phyloP scores from a whole-genome alignment of 805 yeast genomes.

The Komagataella kurtzmanii region DNA sequence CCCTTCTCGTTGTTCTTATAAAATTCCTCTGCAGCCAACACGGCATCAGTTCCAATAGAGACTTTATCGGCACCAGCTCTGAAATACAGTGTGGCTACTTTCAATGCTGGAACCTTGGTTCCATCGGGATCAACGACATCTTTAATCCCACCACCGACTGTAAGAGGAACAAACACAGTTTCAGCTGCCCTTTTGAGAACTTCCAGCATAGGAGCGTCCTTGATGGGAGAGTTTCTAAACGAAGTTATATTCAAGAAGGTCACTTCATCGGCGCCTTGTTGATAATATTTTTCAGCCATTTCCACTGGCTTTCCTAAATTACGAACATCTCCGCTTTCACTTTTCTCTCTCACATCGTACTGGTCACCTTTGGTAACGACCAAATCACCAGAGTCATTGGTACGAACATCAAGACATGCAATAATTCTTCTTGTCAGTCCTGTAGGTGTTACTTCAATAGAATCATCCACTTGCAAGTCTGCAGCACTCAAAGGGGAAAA shows the following conservation, averaged over 20 bases:
- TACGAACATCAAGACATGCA: conserved; percentile 94
- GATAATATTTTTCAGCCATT: conserved; percentile 78
- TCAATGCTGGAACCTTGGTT: conserved; percentile 64
- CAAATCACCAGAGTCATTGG: conserved; percentile 87
- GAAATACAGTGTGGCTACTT: conserved; percentile 86
- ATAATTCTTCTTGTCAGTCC: conserved; percentile 86
- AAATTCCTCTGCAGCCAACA: conserved; percentile 74
- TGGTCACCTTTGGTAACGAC: conserved; percentile 99
- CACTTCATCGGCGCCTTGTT: conserved; percentile 95
- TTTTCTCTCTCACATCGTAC: conserved; percentile 86
- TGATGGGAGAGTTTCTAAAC: conserved; percentile 85
- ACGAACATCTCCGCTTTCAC: conserved; percentile 51
- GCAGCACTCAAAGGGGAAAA: conserved; percentile 9
- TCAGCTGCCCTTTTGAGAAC: conserved; percentile 74
- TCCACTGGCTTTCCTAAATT: conserved; percentile 95
- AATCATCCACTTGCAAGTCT: conserved; percentile 1
- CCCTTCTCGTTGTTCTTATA: conserved; percentile 43
- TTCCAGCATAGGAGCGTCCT: conserved; percentile 91
- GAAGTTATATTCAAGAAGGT: conserved; percentile 93
- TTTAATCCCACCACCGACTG: conserved; percentile 97
- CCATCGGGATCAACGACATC: conserved; percentile 85
- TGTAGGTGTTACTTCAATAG: conserved; percentile 14
- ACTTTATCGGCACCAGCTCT: conserved; percentile 97
- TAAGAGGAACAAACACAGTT: conserved; percentile 89
- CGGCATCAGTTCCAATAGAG: conserved; percentile 97